These are phyloP conservation scores for Pezizomycotina sp. DNA, from an alignment of 2,329 filamentous ascomycete genomes.

Conservation along the genomic window DNA sequence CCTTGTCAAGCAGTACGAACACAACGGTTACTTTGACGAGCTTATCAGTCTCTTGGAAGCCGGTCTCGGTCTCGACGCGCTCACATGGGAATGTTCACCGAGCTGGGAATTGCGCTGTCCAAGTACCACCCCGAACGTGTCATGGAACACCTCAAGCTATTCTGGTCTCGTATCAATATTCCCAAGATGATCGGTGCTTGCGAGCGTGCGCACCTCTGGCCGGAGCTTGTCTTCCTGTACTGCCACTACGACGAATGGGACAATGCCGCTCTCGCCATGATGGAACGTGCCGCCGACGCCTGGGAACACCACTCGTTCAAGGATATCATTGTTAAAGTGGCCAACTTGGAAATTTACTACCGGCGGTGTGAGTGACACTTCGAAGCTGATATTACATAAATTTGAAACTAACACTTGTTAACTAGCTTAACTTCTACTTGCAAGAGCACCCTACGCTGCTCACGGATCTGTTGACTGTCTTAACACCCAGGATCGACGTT, in stretches of 20 bases:
- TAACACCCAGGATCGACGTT: constrained; percentile 89
- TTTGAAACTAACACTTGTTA: neutral
- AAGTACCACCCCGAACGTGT: constrained; percentile 90
- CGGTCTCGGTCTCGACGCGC: constrained; percentile 80
- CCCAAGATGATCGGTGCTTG: constrained; percentile 89
- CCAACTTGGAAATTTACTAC: constrained; percentile 98
- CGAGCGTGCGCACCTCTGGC: constrained; percentile 92
- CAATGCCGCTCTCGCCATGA: constrained; percentile 91
- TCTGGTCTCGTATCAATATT: constrained; percentile 96
- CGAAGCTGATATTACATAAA: no score
- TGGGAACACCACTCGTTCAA: constrained; percentile 99
- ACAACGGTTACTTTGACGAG: constrained; percentile 95
- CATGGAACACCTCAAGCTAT: constrained; percentile 97
- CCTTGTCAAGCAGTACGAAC: constrained; percentile 91
- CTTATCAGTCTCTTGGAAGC: constrained; percentile 88
- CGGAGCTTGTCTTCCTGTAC: constrained; percentile 94
- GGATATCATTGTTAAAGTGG: constrained; percentile 93
- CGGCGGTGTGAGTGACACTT: constrained; percentile 82
- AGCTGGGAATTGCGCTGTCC: constrained; percentile 75
- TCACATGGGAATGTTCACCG: constrained; percentile 96
- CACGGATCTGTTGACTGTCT: constrained; percentile 81
- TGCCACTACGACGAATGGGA: constrained; percentile 97
- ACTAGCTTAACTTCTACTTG: constrained; percentile 33
- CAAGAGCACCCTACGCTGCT: constrained; percentile 90
- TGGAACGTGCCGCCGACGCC: constrained; percentile 90